Evolutionary conservation across 495 filamentous ascomycete species (phyloP), one percentile per base, ranked within the genome.

Genomic region (Xeromyces bisporus): DNA sequence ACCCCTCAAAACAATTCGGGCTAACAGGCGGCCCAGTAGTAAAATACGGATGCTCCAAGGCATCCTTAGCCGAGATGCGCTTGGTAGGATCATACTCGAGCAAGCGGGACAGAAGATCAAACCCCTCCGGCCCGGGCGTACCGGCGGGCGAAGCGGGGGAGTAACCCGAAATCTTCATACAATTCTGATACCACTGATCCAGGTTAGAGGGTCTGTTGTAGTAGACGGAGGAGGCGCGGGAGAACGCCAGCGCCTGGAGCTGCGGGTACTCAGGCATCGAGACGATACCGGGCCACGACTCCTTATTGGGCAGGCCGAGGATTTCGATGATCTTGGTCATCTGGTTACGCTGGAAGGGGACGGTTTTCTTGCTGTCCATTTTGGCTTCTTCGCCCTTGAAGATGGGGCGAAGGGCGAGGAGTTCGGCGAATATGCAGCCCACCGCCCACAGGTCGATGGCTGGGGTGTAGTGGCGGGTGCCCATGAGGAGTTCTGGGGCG

Each of bases 321-420:
- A 97, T 80, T 43, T 96, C 91, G 15, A 91, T 82, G 33, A 97
- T 97, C 51, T 93, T 94, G 47, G 84, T 81, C 84, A 97, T 93
- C 56, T 97, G 89, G 45, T 96, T 93, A 15, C 85, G 73, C 53
- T 97, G 89, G 46, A 97, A 97, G 0, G 89, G 89, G 0, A 96
- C 85, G 3, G 80, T 86, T 55, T 93, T 93, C 51, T 96, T 96
- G 51, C 66, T 77, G 51, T 96, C 91, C 83, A 93, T 93, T 54
- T 97, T 97, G 3, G 87, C 89, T 55, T 97, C 89, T 46, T 97
- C 89, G 3, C 89, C 89, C 44, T 97, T 97, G 62, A 97, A 97
- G 29, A 97, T 96, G 2, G 89, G 89, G 2, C 87, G 73, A 5
- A 97, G 62, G 7, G 80, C 81, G 0, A 97, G 62, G 2, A 97